Base-by-base conservation (phyloP, 2,329 filamentous ascomycete genomes). In the Exophiala sp. region DNA sequence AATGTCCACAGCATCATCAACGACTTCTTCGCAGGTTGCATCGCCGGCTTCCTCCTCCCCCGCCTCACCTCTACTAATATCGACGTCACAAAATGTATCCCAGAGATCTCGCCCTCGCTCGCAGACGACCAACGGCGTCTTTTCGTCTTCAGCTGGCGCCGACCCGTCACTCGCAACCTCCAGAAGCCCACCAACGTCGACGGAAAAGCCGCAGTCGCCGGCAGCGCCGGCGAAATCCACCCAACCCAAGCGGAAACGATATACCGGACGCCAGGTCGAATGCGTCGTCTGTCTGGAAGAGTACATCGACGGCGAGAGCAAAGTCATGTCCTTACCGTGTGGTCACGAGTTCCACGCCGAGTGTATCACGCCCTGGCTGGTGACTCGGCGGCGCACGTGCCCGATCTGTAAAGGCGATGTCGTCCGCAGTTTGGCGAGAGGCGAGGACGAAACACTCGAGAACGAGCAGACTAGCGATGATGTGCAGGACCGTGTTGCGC, bases 381-480 rank as follows among this genome's bases (percentile, higher is more conserved):
- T 92, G 0, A 97, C 91, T 12, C 86, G 92, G 45, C 87, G 94
- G 60, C 86, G 94, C 59, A 99, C 94, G n/a, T 99, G 94, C 65
- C 94, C 94, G 0, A 97, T 99, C 57, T 99, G 94, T 76, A 99
- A 99, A 75, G 91, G 91, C 45, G 94, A 99, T 68, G 94, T 99
- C 34, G 92, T 99, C 12, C 71, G 75, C 40, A 77, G 75, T 1
- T 66, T 90, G 60, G 80, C 84, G 14, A 29, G 21, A 12, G 42
- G 32, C 12, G 52, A 60, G 5, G 57, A 54, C 14, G 55, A 54
- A 11, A 45, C 46, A 21, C 55, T 62, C 32, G 63, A 71, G 24
- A 66, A 71, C 32, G 72, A 77, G 40, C 67, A 72, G 20, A 72
- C 72, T 14, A 69, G 70, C n/a, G 70, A 76, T 38, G 69, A 73